Evolutionary conservation across 2,329 filamentous ascomycete species (phyloP), one percentile per base, ranked within the genome.

Genomic region (Epichloe bromicola): DNA sequence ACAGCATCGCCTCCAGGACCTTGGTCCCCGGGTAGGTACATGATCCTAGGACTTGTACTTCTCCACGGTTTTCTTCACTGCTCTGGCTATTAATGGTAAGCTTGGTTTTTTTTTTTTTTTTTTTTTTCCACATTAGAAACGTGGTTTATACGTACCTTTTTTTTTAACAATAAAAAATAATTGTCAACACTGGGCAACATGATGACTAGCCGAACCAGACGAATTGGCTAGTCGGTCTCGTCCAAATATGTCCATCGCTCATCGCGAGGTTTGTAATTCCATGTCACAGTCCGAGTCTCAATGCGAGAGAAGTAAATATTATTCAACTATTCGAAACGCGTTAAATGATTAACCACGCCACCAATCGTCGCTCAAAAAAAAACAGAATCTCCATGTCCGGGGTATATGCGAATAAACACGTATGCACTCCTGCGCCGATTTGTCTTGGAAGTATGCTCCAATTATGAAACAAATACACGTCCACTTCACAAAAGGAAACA

Each of bases 1-100:
- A 1, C 64, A 66, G 44, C 69, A 69, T 12, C 59, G 82, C 51
- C 59, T 84, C 47, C 68, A 70, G 19, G 74, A 79, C 48, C 57
- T 30, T 30, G 26, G 8, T 30, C 26, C 26, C 8, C 26, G 26
- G 26, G 26, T 30, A 30, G 8, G 26, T 30, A 30, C 8, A 30
- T 30, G 26, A 30, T 30, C 8, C 3, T 30, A 30, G 26, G 26
- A 30, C 26, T 30, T 30, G 26, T 30, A 30, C 26, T 30, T 30
- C 8, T 30, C 8, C 26, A 30, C 26, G 8, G 26, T 10, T 30
- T 30, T 30, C 26, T 30, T 10, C 26, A 30, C 26, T 30, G 26
- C 26, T 30, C 26, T 30, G 26, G 3, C 26, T 30, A 30, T 30
- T 30, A 1, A 30, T 30, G 26, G 8, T 10, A 4, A 4, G 26